phyloP scores from a whole-genome alignment of 176 grass and related monocot genomes.

The Carex parvula region DNA sequence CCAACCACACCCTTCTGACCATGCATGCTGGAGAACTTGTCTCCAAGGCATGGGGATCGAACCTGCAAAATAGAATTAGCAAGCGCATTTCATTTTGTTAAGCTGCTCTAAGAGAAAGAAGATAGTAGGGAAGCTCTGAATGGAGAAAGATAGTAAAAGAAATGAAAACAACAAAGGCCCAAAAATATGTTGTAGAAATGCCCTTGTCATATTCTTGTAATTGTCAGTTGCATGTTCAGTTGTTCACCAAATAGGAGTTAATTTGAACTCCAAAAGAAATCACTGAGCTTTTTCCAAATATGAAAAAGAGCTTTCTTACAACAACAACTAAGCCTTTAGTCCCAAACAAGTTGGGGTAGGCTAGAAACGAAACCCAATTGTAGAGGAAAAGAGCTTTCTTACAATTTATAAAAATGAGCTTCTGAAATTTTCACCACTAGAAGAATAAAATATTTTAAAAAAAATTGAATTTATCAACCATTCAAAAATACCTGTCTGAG shows the following conservation, averaged over 20 bases:
- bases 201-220: neutral
- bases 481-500: slow-evolving; percentile 69
- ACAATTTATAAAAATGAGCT: neutral
- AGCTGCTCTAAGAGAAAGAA: neutral
- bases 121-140: neutral
- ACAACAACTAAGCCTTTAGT: too few relatives aligned
- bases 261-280: neutral
- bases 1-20: slow-evolving; percentile 95
- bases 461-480: neutral
- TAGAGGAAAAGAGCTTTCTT: neutral
- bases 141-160: neutral
- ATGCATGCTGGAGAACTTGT: slow-evolving; percentile 98
- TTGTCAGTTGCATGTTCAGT: neutral
- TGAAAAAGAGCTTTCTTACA: neutral
- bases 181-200: neutral
- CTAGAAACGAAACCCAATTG: too few relatives aligned
- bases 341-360: too few relatives aligned
- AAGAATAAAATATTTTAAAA: neutral
- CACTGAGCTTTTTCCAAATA: neutral
- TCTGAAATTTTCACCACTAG: neutral
- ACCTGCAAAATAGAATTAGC: slow-evolving; percentile 52
- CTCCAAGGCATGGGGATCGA: slow-evolving; percentile 72
- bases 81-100: neutral
- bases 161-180: neutral
- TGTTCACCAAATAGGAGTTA: neutral